Percentiles rank a stretch among this genome's conserved stretches.
These are phyloP conservation scores for Teratosphaeria viscida DNA, from an alignment of 2,329 filamentous ascomycete genomes.

Conservation along the genomic window DNA sequence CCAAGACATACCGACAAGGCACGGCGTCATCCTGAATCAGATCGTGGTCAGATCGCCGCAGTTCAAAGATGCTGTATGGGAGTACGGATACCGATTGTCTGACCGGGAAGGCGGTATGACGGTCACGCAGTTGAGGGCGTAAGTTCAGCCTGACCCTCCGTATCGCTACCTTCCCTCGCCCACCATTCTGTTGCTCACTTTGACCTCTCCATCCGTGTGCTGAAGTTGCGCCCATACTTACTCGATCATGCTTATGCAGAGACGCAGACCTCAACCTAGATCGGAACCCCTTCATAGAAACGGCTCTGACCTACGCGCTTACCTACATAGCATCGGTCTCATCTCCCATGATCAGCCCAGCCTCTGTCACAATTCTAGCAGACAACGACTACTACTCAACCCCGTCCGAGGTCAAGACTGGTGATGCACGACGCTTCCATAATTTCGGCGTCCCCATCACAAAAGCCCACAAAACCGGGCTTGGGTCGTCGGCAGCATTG, in stretches of 20 bases:
- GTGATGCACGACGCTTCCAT: conserved; percentile 49
- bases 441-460: conserved; percentile 66
- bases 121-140: conserved; percentile 70
- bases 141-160: conserved; percentile 35
- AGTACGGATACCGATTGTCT: conserved; percentile 65
- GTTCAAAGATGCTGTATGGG: conserved; percentile 78
- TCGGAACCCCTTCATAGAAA: conserved; percentile 82
- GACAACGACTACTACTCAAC: conserved; percentile 96
- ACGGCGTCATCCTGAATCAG: conserved; percentile 53
- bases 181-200: neutral
- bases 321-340: conserved; percentile 58
- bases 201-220: neutral
- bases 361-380: conserved; percentile 76
- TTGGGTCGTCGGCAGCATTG: conserved; percentile 88
- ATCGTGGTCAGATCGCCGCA: conserved; percentile 87
- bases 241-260: conserved; percentile 11
- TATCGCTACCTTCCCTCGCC: neutral
- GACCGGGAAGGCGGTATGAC: conserved; percentile 67
- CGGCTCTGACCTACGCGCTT: conserved; percentile 74
- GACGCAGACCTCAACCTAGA: conserved; percentile 35
- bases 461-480: conserved; percentile 85
- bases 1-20: conserved; percentile 45
- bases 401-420: conserved; percentile 32
- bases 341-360: conserved; percentile 49
- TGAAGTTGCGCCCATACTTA: conserved; percentile 1